Evolutionary conservation across 2,329 filamentous ascomycete genomes (phyloP).

Genomic region (Dactylellina cionopaga): DNA sequence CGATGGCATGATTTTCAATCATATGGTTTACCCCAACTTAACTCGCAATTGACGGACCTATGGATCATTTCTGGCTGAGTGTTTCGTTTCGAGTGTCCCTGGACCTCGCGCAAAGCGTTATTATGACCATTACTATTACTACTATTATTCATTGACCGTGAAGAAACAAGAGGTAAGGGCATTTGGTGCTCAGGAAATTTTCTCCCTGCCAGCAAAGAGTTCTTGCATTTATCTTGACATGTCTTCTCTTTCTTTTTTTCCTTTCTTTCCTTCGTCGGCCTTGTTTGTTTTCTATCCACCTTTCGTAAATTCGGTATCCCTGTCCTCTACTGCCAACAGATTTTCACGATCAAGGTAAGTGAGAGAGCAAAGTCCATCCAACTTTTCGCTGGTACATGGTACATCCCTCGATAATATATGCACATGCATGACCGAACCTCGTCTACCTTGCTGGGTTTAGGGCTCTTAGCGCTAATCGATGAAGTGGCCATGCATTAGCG

Average conservation of each 20-base stretch:
- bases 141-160: no score
- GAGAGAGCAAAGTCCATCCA: slow-evolving; percentile 17
- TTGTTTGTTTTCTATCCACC: background rate
- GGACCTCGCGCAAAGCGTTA: slow-evolving; percentile 25
- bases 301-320: background rate
- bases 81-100: slow-evolving; percentile 44
- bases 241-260: slow-evolving; percentile 8
- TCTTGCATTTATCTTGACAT: slow-evolving; percentile 7
- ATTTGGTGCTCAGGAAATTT: slow-evolving; percentile 12
- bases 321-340: background rate
- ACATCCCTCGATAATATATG: slow-evolving; percentile 7
- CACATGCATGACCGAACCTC: slow-evolving; percentile 4
- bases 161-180: no score
- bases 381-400: slow-evolving; percentile 19
- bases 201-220: slow-evolving; percentile 1
- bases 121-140: no score
- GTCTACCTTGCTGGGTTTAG: slow-evolving; percentile 20
- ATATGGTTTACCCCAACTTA: background rate
- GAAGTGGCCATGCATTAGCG: slow-evolving; percentile 23
- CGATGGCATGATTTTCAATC: slow-evolving; percentile 9
- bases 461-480: slow-evolving; percentile 27
- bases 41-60: slow-evolving; percentile 40
- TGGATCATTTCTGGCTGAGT: slow-evolving; percentile 25
- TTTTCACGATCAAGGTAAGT: slow-evolving; percentile 13
- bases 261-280: background rate